A percentile compares a stretch with the other conserved stretches of the same genome.
phyloP scores from a whole-genome alignment of 1,284 basidiomycete species.

The Microbotryum intermedium region DNA sequence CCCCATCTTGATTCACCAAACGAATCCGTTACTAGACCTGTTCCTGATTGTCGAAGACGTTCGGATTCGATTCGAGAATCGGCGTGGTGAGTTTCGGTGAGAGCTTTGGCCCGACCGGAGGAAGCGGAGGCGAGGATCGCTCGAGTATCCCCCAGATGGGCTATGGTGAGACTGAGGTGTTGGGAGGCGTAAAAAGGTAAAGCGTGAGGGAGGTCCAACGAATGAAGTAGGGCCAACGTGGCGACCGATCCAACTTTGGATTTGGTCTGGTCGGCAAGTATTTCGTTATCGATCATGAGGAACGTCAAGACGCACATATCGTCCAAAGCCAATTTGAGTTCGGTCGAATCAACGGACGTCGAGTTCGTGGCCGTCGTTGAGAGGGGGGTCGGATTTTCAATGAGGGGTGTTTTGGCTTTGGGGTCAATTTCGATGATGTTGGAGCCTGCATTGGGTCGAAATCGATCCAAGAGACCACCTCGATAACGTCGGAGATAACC shows the following conservation, averaged over 20 bases:
- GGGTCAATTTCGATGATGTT: conserved; percentile 3
- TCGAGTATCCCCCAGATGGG: conserved; percentile 80
- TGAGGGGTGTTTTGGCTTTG: neutral
- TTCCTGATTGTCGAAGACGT: conserved; percentile 72
- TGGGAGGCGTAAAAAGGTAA: conserved; percentile 38
- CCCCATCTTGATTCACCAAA: conserved; percentile 90
- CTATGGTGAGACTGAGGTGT: conserved; percentile 54
- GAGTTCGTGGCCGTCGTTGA: conserved; percentile 29
- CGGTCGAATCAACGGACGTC: neutral
- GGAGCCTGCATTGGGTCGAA: conserved; percentile 3
- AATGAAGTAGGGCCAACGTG: conserved; percentile 78
- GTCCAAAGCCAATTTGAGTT: conserved; percentile 59
- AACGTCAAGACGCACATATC: conserved; percentile 77
- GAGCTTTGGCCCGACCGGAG: conserved; percentile 15
- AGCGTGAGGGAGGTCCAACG: conserved; percentile 54
- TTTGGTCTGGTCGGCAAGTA: conserved; percentile 50
- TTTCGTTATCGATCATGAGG: conserved; percentile 68
- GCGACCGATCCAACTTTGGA: conserved; percentile 68
- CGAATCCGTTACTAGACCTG: conserved; percentile 81
- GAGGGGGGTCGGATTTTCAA: conserved; percentile 31
- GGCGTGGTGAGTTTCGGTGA: conserved; percentile 64
- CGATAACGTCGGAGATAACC: conserved; percentile 82
- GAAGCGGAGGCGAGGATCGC: conserved; percentile 42
- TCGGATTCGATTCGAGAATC: conserved; percentile 78
- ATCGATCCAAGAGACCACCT: conserved; percentile 55